Percentiles rank a stretch among this genome's conserved stretches.
phyloP scores from a whole-genome alignment of 2,329 filamentous ascomycete species.

The Pyrenochaeta sp. region DNA sequence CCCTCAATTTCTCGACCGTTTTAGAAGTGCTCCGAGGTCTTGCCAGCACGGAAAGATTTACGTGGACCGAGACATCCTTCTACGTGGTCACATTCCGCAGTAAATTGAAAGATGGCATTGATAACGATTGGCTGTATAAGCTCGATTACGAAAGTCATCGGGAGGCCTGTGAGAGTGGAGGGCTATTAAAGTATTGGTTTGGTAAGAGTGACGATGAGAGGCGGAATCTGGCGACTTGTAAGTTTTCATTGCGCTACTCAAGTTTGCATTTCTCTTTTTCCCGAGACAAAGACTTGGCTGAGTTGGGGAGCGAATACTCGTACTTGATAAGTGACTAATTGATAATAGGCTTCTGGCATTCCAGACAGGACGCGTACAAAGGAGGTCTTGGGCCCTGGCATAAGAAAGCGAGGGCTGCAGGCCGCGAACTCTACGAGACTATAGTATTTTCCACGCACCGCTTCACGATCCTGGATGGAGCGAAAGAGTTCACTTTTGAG shows the following conservation, averaged over 20 bases:
- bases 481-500: too few relatives aligned
- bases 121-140: slow-evolving; percentile 72
- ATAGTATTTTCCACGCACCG: slow-evolving; percentile 52
- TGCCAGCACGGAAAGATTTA: slow-evolving; percentile 52
- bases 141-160: slow-evolving; percentile 82
- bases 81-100: slow-evolving; percentile 89
- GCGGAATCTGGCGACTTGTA: slow-evolving; percentile 80
- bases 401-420: slow-evolving; percentile 60
- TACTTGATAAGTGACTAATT: slow-evolving; percentile 7
- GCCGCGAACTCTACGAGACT: slow-evolving; percentile 55
- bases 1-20: slow-evolving; percentile 79
- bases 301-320: too few relatives aligned
- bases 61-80: slow-evolving; percentile 72
- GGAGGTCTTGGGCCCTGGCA: slow-evolving; percentile 67
- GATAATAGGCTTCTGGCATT: slow-evolving; percentile 68
- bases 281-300: too few relatives aligned
- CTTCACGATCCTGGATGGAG: slow-evolving; percentile 72
- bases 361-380: slow-evolving; percentile 67
- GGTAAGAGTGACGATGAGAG: slow-evolving; percentile 73
- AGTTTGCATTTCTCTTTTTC: not conserved
- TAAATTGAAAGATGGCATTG: slow-evolving; percentile 71
- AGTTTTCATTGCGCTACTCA: slow-evolving; percentile 31
- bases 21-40: slow-evolving; percentile 67
- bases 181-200: slow-evolving; percentile 94
- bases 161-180: slow-evolving; percentile 81